Conservation (phyloP, 2,329 filamentous ascomycete genomes). For the Colletotrichum spaethianum region DNA sequence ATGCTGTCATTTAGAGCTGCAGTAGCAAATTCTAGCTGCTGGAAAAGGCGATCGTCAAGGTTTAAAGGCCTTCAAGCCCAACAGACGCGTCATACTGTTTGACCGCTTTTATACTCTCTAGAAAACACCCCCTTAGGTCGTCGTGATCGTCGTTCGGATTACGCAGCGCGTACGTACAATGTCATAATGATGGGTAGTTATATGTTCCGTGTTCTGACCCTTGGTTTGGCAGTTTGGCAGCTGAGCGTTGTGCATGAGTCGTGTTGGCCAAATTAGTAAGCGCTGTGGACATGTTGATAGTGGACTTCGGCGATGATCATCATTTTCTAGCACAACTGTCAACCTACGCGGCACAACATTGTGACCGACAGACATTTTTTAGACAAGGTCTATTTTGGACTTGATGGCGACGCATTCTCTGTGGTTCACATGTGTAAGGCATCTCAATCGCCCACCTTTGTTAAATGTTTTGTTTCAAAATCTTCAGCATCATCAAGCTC, state of each 20-base stretch:
- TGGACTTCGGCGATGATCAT: conserved; percentile 11
- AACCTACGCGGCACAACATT: not conserved
- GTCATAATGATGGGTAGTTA: not conserved
- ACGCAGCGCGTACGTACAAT: not conserved
- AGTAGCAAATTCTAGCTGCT: too few relatives aligned
- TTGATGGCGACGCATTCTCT: conserved; percentile 1
- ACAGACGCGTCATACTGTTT: not conserved
- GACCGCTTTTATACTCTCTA: too few relatives aligned
- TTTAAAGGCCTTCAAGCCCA: too few relatives aligned
- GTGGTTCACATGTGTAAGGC: not conserved
- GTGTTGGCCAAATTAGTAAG: conserved; percentile 2
- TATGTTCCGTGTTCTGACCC: not conserved
- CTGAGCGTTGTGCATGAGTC: not conserved
- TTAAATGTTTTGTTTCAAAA: not conserved
- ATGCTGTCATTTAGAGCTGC: not conserved
- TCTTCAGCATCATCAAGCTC: conserved; percentile 1
- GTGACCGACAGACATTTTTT: not conserved
- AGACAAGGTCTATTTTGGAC: not conserved
- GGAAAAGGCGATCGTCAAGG: too few relatives aligned
- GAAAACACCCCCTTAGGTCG: not conserved
- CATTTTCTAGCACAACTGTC: not conserved
- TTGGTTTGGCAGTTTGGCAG: not conserved
- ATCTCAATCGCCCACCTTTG: not conserved
- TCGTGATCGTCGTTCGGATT: not conserved
- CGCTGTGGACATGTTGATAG: not conserved